phyloP scores from a whole-genome alignment of 441 rosid species.

The Croton laevigatus region DNA sequence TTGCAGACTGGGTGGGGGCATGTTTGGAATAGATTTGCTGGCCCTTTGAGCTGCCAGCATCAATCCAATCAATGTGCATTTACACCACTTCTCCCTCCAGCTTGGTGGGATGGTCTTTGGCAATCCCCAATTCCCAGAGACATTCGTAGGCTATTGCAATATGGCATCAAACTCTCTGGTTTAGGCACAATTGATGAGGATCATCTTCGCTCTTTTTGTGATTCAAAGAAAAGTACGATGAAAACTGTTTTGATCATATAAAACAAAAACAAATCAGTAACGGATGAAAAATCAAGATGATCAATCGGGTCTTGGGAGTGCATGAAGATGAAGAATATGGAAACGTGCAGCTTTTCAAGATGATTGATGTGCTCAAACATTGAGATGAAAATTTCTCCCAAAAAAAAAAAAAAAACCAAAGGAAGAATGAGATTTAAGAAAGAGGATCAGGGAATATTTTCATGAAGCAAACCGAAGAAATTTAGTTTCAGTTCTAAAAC shows the following conservation, averaged over 20 bases:
- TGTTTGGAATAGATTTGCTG: conserved; percentile 89
- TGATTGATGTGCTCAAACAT: no score
- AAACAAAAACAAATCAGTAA: background rate
- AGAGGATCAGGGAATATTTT: no score
- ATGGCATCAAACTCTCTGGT: conserved; percentile 67
- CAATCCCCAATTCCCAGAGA: conserved; percentile 85
- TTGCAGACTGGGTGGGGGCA: conserved; percentile 96
- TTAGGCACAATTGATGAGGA: conserved; percentile 67
- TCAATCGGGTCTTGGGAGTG: background rate
- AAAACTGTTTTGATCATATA: conserved; percentile 46
- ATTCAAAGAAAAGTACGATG: conserved; percentile 47
- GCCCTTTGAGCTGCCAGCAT: conserved; percentile 75
- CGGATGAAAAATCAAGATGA: conserved; percentile 6
- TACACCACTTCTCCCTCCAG: conserved; percentile 87
- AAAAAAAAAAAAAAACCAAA: no score
- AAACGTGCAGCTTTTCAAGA: no score
- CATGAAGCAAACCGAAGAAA: no score
- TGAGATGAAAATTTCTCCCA: no score
- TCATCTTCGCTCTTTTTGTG: conserved; percentile 55
- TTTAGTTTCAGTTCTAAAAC: no score
- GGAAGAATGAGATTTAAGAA: no score
- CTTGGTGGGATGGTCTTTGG: conserved; percentile 98
- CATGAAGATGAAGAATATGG: no score
- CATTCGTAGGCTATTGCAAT: conserved; percentile 50
- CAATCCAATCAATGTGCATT: conserved; percentile 79